phyloP scores from a whole-genome alignment of 23 red algal species.

The Gracilaria gracilis region DNA sequence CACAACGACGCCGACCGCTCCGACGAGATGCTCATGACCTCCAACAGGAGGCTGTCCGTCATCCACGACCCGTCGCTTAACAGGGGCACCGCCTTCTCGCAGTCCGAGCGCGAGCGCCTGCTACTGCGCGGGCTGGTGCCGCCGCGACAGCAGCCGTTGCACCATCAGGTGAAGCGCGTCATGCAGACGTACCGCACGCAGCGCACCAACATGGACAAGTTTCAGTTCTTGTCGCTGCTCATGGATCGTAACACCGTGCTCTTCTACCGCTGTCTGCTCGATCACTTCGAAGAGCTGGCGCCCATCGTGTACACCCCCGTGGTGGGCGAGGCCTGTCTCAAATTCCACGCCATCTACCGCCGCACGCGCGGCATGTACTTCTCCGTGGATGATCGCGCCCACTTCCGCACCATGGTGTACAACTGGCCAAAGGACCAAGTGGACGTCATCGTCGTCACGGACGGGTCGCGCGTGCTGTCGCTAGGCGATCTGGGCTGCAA shows the following conservation, averaged over 20 bases:
- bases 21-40: constrained; percentile 65
- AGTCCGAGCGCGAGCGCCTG: constrained; percentile 88
- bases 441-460: constrained; percentile 96
- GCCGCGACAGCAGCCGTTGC: constrained; percentile 77
- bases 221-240: constrained; percentile 81
- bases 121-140: constrained; percentile 90
- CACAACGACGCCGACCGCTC: constrained; percentile 45
- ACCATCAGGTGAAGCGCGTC: constrained; percentile 86
- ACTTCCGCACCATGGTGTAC: constrained; percentile 89
- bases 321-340: constrained; percentile 90
- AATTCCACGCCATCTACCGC: constrained; percentile 92
- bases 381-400: constrained; percentile 73
- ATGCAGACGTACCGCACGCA: constrained; percentile 59
- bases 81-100: constrained; percentile 87
- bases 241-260: constrained; percentile 93
- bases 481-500: constrained; percentile 82
- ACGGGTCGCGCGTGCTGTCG: constrained; percentile 90
- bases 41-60: constrained; percentile 61
- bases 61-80: constrained; percentile 91
- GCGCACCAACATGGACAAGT: constrained; percentile 77
- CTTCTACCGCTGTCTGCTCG: constrained; percentile 86
- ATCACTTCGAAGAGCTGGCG: constrained; percentile 87
- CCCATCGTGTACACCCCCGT: constrained; percentile 98
- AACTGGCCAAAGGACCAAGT: constrained; percentile 95
- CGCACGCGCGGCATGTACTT: constrained; percentile 96